These are phyloP conservation scores for Pelargonium cotyledonis DNA, from an alignment of 441 rosid species.

Conservation along the genomic window DNA sequence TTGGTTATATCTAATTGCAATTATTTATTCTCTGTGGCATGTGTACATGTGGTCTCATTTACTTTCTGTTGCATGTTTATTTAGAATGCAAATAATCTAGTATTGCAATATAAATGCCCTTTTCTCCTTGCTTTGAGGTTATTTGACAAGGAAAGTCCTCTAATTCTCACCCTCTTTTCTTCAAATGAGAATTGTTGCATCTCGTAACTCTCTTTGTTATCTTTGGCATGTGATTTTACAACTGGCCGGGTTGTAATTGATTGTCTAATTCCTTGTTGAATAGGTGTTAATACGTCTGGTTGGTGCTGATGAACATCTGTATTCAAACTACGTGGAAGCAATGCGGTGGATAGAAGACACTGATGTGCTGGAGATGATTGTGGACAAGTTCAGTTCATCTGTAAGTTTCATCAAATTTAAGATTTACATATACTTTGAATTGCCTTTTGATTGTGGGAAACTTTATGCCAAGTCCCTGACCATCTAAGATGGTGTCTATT, in stretches of 20 bases:
- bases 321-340: conserved; percentile 56
- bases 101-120: background rate
- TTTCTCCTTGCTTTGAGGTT: background rate
- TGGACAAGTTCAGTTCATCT: conserved; percentile 86
- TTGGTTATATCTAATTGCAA: conserved; percentile 12
- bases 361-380: conserved; percentile 83
- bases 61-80: background rate
- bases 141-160: background rate
- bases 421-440: background rate
- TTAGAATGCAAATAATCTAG: background rate
- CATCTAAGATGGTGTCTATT: background rate
- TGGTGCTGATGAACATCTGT: conserved; percentile 88
- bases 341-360: conserved; percentile 91
- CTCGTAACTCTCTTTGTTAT: background rate
- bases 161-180: background rate
- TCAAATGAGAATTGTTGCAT: background rate
- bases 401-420: conserved; percentile 40
- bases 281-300: conserved; percentile 82
- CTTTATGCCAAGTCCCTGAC: conserved; percentile 1
- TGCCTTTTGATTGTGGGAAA: background rate
- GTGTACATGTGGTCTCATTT: conserved; percentile 5
- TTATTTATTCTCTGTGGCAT: background rate
- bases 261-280: conserved; percentile 18
- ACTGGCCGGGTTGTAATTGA: background rate
- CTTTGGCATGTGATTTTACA: background rate